Base-by-base conservation (phyloP, 1,284 basidiomycete genomes). In the Phylloboletellus chloephorus region DNA sequence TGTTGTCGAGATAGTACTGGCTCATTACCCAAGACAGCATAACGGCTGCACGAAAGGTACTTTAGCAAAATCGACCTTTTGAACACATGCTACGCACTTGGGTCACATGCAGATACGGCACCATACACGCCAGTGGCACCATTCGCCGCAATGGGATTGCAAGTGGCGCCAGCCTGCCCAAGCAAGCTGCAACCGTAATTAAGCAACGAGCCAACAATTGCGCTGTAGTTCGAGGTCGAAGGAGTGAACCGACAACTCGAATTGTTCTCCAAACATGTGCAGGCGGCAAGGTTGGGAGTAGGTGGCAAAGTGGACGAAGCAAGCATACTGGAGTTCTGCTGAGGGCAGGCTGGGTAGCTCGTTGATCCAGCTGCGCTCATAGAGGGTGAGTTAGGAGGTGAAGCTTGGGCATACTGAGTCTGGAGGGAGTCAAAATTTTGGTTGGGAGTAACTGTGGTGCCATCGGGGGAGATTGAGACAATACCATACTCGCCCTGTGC, bases 21-120 rank as follows among this genome's bases (percentile, higher is more conserved):
- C 76, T 85, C 77, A 95, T 88, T 42, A 83, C 81, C 63, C 81
- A 95, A 25, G 86, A 88, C 34, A 91, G 67, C 69, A 89, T 84
- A 63, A 82, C 73, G 24, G 74, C 85, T 79, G 48, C 13, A 48
- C 22, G 47, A 60, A 41, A 48, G 22, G 20, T 6, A 38, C 31
- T 22, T 51, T 15, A 52, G 44, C 24, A 40, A 46, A 39, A 33
- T n/a, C 17, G 12, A 31, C 31, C 28, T 17, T 3, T 15, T n/a
- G 42, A n/a, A 22, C 12, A 26, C 21, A 22, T 3, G 31, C 38
- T 30, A 69, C 79, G 57, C 62, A 81, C 83, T 72, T 17, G 88
- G 78, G 56, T 80, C 78, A 55, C 91, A 96, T 41, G 68, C 75
- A 32, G 86, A 79, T 17, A 91, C 67, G 30, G 70, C 64, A 25